These are phyloP conservation scores for Dactylis glomerata DNA, from an alignment of 176 grass and related monocot species.

Conservation along the genomic window DNA sequence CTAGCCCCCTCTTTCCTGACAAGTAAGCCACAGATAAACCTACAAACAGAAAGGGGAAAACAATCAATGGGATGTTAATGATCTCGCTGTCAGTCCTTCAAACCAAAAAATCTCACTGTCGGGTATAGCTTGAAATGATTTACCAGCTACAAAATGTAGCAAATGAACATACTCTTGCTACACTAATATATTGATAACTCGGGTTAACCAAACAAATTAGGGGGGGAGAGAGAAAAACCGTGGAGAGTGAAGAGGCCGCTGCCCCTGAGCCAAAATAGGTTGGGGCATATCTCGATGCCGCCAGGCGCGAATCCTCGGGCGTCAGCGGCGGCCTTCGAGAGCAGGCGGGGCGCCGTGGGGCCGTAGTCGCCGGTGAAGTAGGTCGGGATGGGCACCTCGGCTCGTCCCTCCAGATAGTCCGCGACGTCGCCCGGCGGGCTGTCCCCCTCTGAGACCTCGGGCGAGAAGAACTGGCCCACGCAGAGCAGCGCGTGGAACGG, in stretches of 20 bases:
- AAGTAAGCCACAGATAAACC: slow-evolving; percentile 83
- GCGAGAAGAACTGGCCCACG: slow-evolving; percentile 84
- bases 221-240: slow-evolving; percentile 26
- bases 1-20: slow-evolving; percentile 50
- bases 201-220: not conserved
- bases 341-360: slow-evolving; percentile 42
- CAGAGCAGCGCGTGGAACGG: slow-evolving; percentile 88
- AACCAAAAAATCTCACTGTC: not conserved
- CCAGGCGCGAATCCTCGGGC: slow-evolving; percentile 49
- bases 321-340: slow-evolving; percentile 45
- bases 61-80: not conserved
- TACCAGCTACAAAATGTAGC: not conserved
- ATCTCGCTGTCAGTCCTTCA: not conserved
- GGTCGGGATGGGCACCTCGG: slow-evolving; percentile 71
- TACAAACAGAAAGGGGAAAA: slow-evolving; percentile 14
- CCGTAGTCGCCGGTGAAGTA: slow-evolving; percentile 96
- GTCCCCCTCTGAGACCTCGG: slow-evolving; percentile 30
- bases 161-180: not conserved
- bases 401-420: slow-evolving; percentile 79
- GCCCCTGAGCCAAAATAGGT: slow-evolving; percentile 93
- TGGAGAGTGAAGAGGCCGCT: slow-evolving; percentile 74
- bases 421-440: slow-evolving; percentile 34
- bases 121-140: not conserved
- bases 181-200: not conserved
- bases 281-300: slow-evolving; percentile 72